These are phyloP conservation scores for Ilyonectria destructans DNA, from an alignment of 2,329 filamentous ascomycete species.

Conservation along the genomic window DNA sequence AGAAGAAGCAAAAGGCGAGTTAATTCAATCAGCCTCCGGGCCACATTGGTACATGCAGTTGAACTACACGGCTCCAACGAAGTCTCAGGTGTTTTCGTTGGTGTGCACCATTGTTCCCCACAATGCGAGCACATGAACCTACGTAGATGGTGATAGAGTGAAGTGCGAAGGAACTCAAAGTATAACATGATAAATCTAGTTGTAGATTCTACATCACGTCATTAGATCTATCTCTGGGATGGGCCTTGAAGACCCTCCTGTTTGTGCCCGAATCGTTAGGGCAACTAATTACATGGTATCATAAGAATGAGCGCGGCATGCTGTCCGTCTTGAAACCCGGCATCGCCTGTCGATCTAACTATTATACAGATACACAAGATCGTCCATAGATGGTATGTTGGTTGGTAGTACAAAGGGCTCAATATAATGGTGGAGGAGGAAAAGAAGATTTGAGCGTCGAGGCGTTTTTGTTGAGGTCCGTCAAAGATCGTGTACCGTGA, in stretches of 20 bases:
- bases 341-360: slow-evolving; percentile 38
- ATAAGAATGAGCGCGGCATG: slow-evolving; percentile 44
- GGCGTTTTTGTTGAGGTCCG: slow-evolving; percentile 24
- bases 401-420: slow-evolving; percentile 35
- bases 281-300: slow-evolving; percentile 47
- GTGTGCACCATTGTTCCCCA: neutral
- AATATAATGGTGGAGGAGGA: slow-evolving; percentile 12
- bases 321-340: slow-evolving; percentile 34
- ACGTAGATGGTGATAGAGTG: neutral
- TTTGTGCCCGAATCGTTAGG: slow-evolving; percentile 27
- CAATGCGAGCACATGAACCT: neutral
- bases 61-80: neutral
- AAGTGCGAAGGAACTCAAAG: neutral
- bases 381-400: slow-evolving; percentile 31
- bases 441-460: slow-evolving; percentile 21
- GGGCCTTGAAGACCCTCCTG: slow-evolving; percentile 27
- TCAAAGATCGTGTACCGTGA: slow-evolving; percentile 43
- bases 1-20: slow-evolving; percentile 47
- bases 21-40: neutral
- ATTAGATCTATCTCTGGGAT: slow-evolving; percentile 43
- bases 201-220: slow-evolving; percentile 40
- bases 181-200: slow-evolving; percentile 25
- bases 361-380: slow-evolving; percentile 42
- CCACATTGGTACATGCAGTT: neutral
- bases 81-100: neutral